phyloP scores from a whole-genome alignment of 805 yeast genomes.

The Metschnikowia cerradonensis region DNA sequence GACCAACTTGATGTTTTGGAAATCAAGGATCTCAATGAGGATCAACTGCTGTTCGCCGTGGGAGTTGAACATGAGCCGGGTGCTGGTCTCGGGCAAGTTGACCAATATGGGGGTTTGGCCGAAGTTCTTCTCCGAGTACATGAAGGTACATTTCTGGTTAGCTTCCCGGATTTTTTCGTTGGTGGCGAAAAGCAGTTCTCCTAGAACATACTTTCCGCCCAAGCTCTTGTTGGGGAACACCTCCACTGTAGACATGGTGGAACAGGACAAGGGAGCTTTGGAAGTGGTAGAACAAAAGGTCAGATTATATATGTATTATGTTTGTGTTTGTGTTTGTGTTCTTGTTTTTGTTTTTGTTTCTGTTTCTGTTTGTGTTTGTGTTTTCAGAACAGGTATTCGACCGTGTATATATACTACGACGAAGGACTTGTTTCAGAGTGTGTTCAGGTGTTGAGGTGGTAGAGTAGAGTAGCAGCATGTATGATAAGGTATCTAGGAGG shows the following conservation, averaged over 20 bases:
- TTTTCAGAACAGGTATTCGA: too few relatives aligned
- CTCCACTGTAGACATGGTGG: constrained; percentile 12
- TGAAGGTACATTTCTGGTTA: constrained; percentile 27
- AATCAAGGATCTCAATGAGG: constrained; percentile 27
- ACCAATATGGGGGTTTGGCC: constrained; percentile 32
- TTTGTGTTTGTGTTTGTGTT: not conserved
- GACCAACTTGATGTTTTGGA: constrained; percentile 20
- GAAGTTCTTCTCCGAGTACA: constrained; percentile 28
- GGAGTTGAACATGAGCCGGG: constrained; percentile 27
- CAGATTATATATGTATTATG: not conserved
- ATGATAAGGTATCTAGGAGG: not conserved
- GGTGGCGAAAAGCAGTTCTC: constrained; percentile 27
- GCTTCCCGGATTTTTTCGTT: constrained; percentile 23
- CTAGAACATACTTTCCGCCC: constrained; percentile 26
- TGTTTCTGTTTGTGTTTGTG: not conserved
- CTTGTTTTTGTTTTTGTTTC: too few relatives aligned
- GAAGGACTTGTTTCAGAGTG: too few relatives aligned
- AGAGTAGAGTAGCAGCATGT: not conserved
- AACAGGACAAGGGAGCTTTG: not conserved
- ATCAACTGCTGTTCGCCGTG: constrained; percentile 23
- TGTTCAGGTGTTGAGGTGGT: not conserved
- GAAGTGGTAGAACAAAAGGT: not conserved
- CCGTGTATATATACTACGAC: too few relatives aligned
- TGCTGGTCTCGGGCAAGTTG: constrained; percentile 21
- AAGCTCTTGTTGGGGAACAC: constrained; percentile 37